Base-by-base conservation (phyloP, 2,329 filamentous ascomycete genomes). In the Claviceps monticola region DNA sequence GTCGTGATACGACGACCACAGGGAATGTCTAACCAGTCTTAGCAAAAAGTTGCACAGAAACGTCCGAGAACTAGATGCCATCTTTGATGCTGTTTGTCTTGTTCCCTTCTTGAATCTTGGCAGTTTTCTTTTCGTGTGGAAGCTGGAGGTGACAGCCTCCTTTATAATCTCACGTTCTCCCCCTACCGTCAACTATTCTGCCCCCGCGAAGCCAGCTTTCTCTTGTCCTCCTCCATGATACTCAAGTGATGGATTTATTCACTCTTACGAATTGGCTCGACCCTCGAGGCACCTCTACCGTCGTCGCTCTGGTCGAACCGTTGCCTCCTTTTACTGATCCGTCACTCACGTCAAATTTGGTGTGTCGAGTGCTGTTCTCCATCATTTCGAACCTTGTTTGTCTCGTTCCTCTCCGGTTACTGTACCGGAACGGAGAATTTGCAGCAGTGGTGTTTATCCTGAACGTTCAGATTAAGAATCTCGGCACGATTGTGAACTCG, bases 401-500 rank as follows among this genome's bases (percentile, higher is more conserved):
- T 51, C 67, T 73, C 58, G 73, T 80, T 1, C 78, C 78, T 1
- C 64, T 79, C 2, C 67, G 68, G 3, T 65, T 78, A 0, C 71
- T 82, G 38, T 68, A 67, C 60, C 68, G 70, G 43, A 75, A 77
- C 52, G 72, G 75, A 21, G 78, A 81, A 60, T 70, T 80, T 53
- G 71, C 75, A 2, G 77, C 74, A 39, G 66, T 69, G 53, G 64
- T 76, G 49, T 69, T 79, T 57, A 72, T 79, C 56, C 50, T 64
- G 58, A 69, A 66, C 51, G 66, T 74, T 54, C 65, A 71, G 52
- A 21, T 74, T 50, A 59, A 70, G 59, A 78, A 78, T 62, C n/a
- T 73, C 43, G 60, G 73, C 51, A 74, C 72, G 47, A 61, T 75
- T 51, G 34, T 75, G 65, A 76, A 75, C 62, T 64, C 75, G 1